Evolutionary conservation across 2,329 filamentous ascomycete species (phyloP).

Genomic region (Pseudopyricularia javanii): DNA sequence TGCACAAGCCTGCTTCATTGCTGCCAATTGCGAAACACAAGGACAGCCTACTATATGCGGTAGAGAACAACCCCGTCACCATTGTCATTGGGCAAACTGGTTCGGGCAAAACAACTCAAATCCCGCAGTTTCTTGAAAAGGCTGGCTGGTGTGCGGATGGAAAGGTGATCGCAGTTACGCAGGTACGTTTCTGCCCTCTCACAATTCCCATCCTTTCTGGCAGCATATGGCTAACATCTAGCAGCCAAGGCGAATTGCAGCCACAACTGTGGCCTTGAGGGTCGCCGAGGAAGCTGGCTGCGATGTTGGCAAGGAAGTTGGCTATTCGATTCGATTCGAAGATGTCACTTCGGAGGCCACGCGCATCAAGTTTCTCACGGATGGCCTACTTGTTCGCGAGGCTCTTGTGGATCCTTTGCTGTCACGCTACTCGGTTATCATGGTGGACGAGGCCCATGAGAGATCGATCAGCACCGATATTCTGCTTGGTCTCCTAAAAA

Average conservation of each 20-base stretch:
- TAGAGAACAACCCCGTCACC: conserved; percentile 74
- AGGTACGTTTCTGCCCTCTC: conserved; percentile 44
- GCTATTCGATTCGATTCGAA: conserved; percentile 87
- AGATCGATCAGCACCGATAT: conserved; percentile 87
- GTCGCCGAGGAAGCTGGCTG: conserved; percentile 85
- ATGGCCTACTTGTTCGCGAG: conserved; percentile 82
- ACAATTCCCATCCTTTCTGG: neutral
- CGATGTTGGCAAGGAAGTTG: conserved; percentile 78
- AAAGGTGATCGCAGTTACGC: conserved; percentile 77
- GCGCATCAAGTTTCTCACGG: conserved; percentile 88
- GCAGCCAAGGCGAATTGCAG: conserved; percentile 79
- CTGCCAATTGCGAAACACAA: conserved; percentile 80
- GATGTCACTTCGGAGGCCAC: conserved; percentile 80
- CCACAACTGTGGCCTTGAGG: conserved; percentile 75
- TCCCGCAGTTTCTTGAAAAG: conserved; percentile 80
- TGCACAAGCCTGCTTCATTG: conserved; percentile 74
- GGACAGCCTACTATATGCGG: conserved; percentile 67
- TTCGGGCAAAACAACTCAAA: conserved; percentile 89
- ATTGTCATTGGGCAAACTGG: conserved; percentile 91
- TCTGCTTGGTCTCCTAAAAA: conserved; percentile 79
- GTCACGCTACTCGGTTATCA: conserved; percentile 85
- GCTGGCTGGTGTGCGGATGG: conserved; percentile 82
- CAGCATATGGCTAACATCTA: neutral
- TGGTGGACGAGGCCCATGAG: conserved; percentile 97
- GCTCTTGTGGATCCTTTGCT: conserved; percentile 86